phyloP scores from a whole-genome alignment of 306 rosid genomes.

The Datisca glomerata region DNA sequence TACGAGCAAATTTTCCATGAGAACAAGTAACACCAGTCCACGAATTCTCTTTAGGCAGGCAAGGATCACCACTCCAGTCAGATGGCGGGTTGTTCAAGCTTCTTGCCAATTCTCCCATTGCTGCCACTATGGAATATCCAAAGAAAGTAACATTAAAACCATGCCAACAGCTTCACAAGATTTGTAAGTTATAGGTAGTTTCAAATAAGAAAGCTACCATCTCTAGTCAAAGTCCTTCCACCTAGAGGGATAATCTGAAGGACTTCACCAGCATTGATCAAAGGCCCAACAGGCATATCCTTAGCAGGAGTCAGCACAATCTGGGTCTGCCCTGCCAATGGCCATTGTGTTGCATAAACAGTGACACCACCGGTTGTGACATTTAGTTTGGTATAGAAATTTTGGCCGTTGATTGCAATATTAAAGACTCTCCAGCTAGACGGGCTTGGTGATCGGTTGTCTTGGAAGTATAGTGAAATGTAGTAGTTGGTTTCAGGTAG shows the following conservation, averaged over 20 bases:
- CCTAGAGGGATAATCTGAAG: conserved; percentile 59
- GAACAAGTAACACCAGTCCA: conserved; percentile 84
- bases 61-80: conserved; percentile 92
- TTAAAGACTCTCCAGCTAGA: conserved; percentile 68
- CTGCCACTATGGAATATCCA: conserved; percentile 30
- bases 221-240: conserved; percentile 49
- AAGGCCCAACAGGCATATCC: conserved; percentile 46
- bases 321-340: conserved; percentile 52
- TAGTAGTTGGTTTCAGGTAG: conserved; percentile 54
- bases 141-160: background rate
- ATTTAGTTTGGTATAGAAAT: conserved; percentile 40
- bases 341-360: conserved; percentile 55
- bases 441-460: conserved; percentile 52
- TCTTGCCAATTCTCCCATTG: conserved; percentile 50
- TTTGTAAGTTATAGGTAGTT: too few relatives aligned
- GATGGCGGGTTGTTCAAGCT: conserved; percentile 43
- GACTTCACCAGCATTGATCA: conserved; percentile 67
- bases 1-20: conserved; percentile 18
- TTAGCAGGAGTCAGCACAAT: conserved; percentile 33
- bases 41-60: conserved; percentile 55
- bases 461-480: conserved; percentile 72
- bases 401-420: conserved; percentile 40
- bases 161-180: too few relatives aligned
- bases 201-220: conserved; percentile 55
- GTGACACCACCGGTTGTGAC: conserved; percentile 54